phyloP scores from a whole-genome alignment of 768 basidiomycete species.

The Kwoniella sp. region DNA sequence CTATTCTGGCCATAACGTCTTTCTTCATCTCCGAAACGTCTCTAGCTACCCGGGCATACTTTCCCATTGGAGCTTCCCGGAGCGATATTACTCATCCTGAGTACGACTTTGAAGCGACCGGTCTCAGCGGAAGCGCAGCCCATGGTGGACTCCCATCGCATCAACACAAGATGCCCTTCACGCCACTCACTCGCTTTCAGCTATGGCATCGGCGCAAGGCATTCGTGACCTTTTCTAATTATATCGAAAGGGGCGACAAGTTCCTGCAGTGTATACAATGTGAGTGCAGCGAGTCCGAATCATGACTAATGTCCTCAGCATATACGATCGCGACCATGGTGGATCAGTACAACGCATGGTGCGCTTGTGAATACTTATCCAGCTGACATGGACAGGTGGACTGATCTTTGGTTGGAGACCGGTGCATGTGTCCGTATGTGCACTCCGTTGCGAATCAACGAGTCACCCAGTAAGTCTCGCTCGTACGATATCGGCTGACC shows the following conservation, averaged over 20 bases:
- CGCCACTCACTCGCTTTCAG: conserved; percentile 27
- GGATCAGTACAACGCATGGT: conserved; percentile 39
- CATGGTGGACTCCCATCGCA: background rate
- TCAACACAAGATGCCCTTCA: background rate
- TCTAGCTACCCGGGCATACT: conserved; percentile 23
- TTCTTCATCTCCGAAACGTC: conserved; percentile 22
- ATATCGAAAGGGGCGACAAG: conserved; percentile 28
- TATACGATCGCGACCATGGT: conserved; percentile 18
- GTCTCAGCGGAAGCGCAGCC: background rate
- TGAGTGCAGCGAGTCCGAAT: background rate
- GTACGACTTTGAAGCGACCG: conserved; percentile 14
- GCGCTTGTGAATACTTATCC: background rate
- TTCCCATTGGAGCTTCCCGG: conserved; percentile 31
- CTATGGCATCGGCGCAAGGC: conserved; percentile 41
- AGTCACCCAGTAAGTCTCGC: conserved; percentile 23
- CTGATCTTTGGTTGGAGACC: conserved; percentile 37
- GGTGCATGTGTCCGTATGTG: conserved; percentile 26
- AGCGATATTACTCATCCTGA: conserved; percentile 23
- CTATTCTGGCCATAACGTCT: conserved; percentile 34
- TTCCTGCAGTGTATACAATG: conserved; percentile 31
- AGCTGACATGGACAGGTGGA: conserved; percentile 16
- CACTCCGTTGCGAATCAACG: conserved; percentile 30
- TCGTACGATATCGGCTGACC: background rate
- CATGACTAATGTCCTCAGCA: conserved; percentile 10
- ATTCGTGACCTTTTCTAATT: conserved; percentile 13